phyloP scores from a whole-genome alignment of 805 yeast genomes.

The Ascoidea rubescens region DNA sequence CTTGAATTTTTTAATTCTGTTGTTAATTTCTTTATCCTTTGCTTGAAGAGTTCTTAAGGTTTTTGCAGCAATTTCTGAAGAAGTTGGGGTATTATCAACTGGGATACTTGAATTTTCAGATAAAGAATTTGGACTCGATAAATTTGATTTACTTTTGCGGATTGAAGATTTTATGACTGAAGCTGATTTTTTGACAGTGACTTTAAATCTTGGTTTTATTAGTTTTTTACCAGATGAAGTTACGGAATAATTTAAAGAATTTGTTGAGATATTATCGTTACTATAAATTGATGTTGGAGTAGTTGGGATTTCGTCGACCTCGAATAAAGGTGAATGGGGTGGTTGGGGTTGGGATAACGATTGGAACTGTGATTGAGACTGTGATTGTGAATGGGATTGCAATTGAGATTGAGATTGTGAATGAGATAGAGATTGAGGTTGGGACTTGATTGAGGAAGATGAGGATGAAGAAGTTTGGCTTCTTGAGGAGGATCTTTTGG shows the following conservation, averaged over 20 bases:
- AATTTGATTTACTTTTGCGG: slow-evolving; percentile 1
- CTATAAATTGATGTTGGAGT: neutral
- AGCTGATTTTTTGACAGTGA: slow-evolving; percentile 1
- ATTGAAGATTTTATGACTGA: slow-evolving; percentile 7
- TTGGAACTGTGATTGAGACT: too few relatives aligned
- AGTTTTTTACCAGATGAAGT: neutral
- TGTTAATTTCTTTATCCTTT: slow-evolving; percentile 9
- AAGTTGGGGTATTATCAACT: neutral
- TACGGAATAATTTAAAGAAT: neutral
- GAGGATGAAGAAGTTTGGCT: neutral
- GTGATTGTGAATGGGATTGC: too few relatives aligned
- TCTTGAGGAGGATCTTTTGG: neutral
- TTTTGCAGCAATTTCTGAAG: neutral
- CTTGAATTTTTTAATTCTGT: slow-evolving; percentile 8
- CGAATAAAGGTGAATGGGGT: too few relatives aligned
- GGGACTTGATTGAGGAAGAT: too few relatives aligned
- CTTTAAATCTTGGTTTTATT: neutral
- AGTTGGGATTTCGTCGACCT: neutral
- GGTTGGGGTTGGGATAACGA: too few relatives aligned
- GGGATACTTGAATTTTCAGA: neutral
- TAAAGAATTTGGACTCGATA: neutral
- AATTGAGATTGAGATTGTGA: too few relatives aligned
- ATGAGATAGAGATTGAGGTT: too few relatives aligned
- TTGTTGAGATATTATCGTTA: too few relatives aligned
- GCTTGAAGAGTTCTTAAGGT: slow-evolving; percentile 6